Base-by-base conservation (phyloP, 2,329 filamentous ascomycete genomes). In the Fusarium lyarnte region DNA sequence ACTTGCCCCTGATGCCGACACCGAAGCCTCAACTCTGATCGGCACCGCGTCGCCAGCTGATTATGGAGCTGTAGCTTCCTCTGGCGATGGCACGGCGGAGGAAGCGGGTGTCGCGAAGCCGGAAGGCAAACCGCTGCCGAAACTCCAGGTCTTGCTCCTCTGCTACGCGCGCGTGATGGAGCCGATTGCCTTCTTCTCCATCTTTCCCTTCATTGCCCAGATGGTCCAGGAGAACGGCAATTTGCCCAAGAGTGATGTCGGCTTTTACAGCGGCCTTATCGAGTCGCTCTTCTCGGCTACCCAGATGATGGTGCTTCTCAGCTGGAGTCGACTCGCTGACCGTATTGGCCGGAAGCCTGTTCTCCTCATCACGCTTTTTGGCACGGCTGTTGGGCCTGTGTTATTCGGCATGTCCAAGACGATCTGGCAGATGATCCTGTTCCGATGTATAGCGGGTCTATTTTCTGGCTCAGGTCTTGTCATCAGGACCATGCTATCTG, bases 121-220 rank as follows among this genome's bases (percentile, higher is more conserved):
- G 10, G 46, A 36, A 35, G 25, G 38, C 21, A 76, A 74, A 55
- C 67, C 74, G 5, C 53, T 78, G 5, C 81, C 90, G n/a, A 85
- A 83, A 69, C 58, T 79, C n/a, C 93, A 95, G 79, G 90, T 96
- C 58, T 80, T 92, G 36, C 81, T 93, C 16, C 88, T 96, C 17
- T 95, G 93, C 84, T 93, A 90, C 78, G 90, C 91, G 4, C 89
- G 93, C 10, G 78, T 93, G 31, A 85, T 93, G 47, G 93, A 95
- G 77, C 93, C 93, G 2, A 87, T 95, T 43, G 92, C 92, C n/a
- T 95, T 94, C 83, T 95, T 95, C 84, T 90, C 87, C 78, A 94
- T 95, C 79, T 93, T 95, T 76, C 92, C 93, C 2, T 95, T 93
- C 81, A 88, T 96, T 81, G 93, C 91, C 76, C 85, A 91, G 77